Base-by-base conservation (phyloP, 345 rosid species). In the Hibiscus trionum region DNA sequence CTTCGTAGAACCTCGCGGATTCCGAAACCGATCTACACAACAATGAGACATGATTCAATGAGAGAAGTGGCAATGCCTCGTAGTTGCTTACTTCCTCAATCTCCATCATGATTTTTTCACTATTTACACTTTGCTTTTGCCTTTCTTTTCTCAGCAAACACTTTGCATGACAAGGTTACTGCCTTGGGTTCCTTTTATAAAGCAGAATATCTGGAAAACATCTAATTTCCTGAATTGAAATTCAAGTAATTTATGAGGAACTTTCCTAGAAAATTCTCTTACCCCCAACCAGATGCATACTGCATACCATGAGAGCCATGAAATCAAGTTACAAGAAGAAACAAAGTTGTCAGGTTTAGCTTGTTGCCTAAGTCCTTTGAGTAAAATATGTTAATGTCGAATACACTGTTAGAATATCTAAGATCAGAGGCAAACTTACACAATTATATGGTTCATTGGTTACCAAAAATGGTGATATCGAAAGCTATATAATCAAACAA, bases 11-110 rank as follows among this genome's bases (percentile, higher is more conserved):
- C 70, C 84, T 31, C 1, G 53, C 55, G 0, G 88, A 86, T 33
- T 76, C 82, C 85, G 80, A 80, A 10, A 82, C 86, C 10, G 91
- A 87, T 77, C 80, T 72, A 77, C 91, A 87, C 71, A 78, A 2
- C 74, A 87, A 67, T 19, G 88, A 85, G 11, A 87, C 79, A 27
- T 87, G 91, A 31, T 87, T 87, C 72, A 87, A 66, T 1, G 88
- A 87, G 39, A 87, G 83, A 67, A 84, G 80, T 1, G 86, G 91
- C 77, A 84, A 73, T 66, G 82, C 80, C 69, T 55, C 73, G 39
- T 1, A 58, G 79, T 56, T 79, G 80, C 10, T 68, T 2, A 50
- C 59, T 68, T 68, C 71, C 71, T 50, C 71, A n/a, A 68, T 68
- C 44, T 68, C 71, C 59, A 68, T 50, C 26, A 50, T 68, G 44